Evolutionary conservation across 495 filamentous ascomycete genomes (phyloP).

Genomic region (Neurospora sublineolata): DNA sequence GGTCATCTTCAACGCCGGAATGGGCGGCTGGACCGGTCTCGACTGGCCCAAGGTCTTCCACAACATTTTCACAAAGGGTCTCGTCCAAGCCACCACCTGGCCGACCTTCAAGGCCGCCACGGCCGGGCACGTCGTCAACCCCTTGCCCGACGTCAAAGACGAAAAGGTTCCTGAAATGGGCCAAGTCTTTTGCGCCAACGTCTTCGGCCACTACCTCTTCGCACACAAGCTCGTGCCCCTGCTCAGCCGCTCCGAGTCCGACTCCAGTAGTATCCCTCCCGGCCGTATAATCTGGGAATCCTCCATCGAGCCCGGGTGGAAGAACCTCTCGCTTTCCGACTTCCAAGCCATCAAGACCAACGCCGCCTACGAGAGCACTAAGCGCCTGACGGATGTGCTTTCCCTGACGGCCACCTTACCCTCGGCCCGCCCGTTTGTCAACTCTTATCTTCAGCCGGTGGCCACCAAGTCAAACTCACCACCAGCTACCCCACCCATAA

Average conservation of each 20-base stretch:
- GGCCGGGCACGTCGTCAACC: constrained; percentile 40
- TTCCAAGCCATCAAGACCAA: constrained; percentile 57
- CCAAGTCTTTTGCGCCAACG: constrained; percentile 76
- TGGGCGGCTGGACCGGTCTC: constrained; percentile 75
- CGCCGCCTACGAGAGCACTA: constrained; percentile 70
- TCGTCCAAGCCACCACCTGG: constrained; percentile 60
- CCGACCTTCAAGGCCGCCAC: constrained; percentile 61
- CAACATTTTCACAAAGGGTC: constrained; percentile 47
- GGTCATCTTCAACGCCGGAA: constrained; percentile 77
- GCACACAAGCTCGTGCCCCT: constrained; percentile 67
- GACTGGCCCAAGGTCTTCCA: constrained; percentile 55
- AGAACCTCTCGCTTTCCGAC: constrained; percentile 51
- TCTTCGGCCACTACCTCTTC: constrained; percentile 92
- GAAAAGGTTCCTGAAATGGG: constrained; percentile 37
- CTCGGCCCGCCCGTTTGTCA: constrained; percentile 45
- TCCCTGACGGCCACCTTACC: constrained; percentile 62
- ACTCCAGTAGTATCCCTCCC: constrained; percentile 20
- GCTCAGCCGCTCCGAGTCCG: constrained; percentile 38
- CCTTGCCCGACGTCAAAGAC: constrained; percentile 18
- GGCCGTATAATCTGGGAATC: constrained; percentile 74
- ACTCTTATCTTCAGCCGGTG: constrained; percentile 21
- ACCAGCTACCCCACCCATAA: constrained; percentile 33
- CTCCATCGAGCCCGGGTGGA: constrained; percentile 55
- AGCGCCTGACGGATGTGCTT: constrained; percentile 76
- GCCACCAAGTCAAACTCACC: not conserved